Conservation (phyloP, 2,329 filamentous ascomycete genomes). For the Colletotrichum chrysophilum region DNA sequence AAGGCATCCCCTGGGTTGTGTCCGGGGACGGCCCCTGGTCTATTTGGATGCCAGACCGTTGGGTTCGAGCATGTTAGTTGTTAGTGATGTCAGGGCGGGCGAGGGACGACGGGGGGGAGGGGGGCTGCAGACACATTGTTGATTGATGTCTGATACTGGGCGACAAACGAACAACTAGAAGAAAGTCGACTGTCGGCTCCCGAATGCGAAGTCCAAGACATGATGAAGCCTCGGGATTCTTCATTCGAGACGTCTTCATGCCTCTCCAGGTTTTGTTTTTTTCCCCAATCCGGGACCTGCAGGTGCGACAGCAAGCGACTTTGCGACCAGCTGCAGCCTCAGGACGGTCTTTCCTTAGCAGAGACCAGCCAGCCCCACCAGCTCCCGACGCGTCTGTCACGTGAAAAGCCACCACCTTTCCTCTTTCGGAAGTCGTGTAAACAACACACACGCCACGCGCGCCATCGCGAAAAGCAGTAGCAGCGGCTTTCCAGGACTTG, state of each 20-base stretch:
- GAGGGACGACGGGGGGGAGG: neutral
- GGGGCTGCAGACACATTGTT: neutral
- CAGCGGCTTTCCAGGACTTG: neutral
- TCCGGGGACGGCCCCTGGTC: constrained; percentile 3
- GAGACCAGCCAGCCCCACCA: neutral
- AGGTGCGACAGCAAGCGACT: neutral
- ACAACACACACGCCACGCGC: constrained; percentile 22
- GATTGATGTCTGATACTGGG: neutral
- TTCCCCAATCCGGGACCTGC: constrained; percentile 7
- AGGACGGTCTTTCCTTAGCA: constrained; percentile 4
- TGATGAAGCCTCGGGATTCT: constrained; percentile 5
- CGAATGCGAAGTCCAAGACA: neutral
- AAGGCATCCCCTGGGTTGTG: neutral
- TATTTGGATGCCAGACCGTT: constrained; percentile 17
- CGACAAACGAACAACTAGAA: neutral
- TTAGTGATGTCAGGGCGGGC: constrained; percentile 11
- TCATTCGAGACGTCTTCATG: constrained; percentile 20
- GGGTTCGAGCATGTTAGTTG: neutral
- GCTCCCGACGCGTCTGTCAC: constrained; percentile 16
- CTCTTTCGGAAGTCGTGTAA: constrained; percentile 18
- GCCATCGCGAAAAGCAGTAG: constrained; percentile 17
- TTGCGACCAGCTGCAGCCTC: neutral
- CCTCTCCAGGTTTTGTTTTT: constrained; percentile 14
- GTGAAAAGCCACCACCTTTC: constrained; percentile 1
- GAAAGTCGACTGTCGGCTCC: neutral